Evolutionary conservation across 2,329 filamentous ascomycete species (phyloP).

Genomic region (Colletotrichum endophyticum): DNA sequence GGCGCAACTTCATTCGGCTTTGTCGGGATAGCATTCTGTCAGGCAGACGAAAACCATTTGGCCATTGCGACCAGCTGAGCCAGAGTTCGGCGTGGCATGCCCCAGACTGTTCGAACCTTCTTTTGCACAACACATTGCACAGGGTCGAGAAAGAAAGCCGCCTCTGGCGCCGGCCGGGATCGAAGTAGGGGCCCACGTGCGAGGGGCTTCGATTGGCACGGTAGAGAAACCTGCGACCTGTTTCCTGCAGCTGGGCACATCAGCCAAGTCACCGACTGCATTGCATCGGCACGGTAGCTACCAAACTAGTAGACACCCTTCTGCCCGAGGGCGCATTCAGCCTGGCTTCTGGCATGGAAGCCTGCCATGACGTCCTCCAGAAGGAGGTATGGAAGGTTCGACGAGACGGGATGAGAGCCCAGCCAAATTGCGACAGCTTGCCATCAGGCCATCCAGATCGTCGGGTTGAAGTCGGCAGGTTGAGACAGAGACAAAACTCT

Average conservation of each 20-base stretch:
- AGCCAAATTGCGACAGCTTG: background rate
- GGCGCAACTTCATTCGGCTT: background rate
- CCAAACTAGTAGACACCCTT: background rate
- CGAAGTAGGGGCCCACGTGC: background rate
- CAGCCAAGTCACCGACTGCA: background rate
- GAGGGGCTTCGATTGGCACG: background rate
- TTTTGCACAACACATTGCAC: background rate
- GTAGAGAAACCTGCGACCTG: background rate
- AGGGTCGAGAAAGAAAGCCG: constrained; percentile 3
- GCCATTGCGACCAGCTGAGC: background rate
- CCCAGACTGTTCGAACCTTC: background rate
- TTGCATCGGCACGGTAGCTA: background rate
- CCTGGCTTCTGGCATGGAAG: background rate
- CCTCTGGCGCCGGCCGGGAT: background rate
- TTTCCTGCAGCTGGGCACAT: background rate
- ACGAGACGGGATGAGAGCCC: constrained; percentile 1
- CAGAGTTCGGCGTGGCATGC: background rate
- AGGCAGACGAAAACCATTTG: background rate
- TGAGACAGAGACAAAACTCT: background rate
- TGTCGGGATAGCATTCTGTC: background rate
- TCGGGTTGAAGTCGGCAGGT: background rate
- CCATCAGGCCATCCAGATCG: constrained; percentile 5
- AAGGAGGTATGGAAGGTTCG: background rate
- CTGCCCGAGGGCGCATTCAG: background rate
- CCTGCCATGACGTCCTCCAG: background rate